Base-by-base conservation (phyloP, 1,284 basidiomycete species). In the Agaricales sp. region DNA sequence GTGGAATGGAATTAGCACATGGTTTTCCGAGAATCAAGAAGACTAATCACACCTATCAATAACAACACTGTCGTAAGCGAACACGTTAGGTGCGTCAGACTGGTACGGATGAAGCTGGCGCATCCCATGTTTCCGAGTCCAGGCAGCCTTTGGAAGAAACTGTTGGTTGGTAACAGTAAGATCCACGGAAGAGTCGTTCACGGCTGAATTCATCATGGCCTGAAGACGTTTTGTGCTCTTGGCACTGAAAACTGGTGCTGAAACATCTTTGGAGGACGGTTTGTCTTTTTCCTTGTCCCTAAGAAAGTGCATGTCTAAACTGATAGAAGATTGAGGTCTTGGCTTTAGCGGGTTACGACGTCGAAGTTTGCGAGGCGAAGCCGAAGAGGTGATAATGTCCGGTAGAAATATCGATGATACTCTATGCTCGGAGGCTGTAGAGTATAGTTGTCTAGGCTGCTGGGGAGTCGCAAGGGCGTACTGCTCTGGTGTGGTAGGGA, bases 1-100 rank as follows among this genome's bases (percentile, higher is more conserved):
- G 55, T 21, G 26, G 6, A 41, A 30, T 16, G 39, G 50, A 45
- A 43, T 22, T 24, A 52, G 57, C 47, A 62, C 52, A 21, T 23
- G 12, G 43, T 21, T 46, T 52, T 19, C 46, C 24, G 19, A 52
- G 20, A 35, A 41, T 22, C 38, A 25, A 20, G 44, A 46, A 35
- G 54, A 54, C 1, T 11, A 20, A n/a, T 20, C 25, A 19, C 16
- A 49, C 48, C 43, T 49, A 18, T 49, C 39, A 13, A 21, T 44
- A 4, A 23, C 12, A 24, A 41, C 39, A 41, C 39, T 41, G 19
- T 45, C 44, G 23, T 45, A 45, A 6, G 44, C 20, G 13, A 23
- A 26, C 24, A 45, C 44, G 23, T 45, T 23, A 21, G 44, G 21
- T 8, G 21, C 44, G 23, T 45, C 44, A 4, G 18, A 21, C 21